Evolutionary conservation across 2,329 filamentous ascomycete species (phyloP).

Genomic region (Aureobasidium leucospermi): DNA sequence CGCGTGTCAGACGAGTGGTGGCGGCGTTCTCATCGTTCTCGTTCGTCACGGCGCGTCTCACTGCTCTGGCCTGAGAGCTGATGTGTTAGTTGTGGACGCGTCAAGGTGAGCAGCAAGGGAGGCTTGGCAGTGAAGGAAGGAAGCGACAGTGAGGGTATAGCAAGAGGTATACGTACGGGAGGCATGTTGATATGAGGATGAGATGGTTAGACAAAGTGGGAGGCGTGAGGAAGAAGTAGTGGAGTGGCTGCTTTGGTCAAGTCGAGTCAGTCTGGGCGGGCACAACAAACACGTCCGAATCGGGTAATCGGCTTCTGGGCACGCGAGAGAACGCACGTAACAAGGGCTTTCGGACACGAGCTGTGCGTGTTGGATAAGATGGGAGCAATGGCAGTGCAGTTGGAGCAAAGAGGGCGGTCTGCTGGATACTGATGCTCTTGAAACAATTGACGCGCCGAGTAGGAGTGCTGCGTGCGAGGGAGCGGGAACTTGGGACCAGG

Average conservation of each 20-base stretch:
- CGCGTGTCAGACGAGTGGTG: constrained; percentile 81
- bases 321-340: constrained; percentile 9
- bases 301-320: constrained; percentile 8
- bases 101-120: constrained; percentile 10
- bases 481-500: neutral
- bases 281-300: constrained; percentile 16
- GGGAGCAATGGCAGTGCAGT: constrained; percentile 4
- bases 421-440: constrained; percentile 9
- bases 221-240: neutral
- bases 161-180: constrained; percentile 25
- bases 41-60: constrained; percentile 71
- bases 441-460: constrained; percentile 12
- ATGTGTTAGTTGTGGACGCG: constrained; percentile 35
- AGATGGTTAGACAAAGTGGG: constrained; percentile 11
- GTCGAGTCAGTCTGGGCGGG: constrained; percentile 10
- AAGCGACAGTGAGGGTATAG: neutral
- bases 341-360: neutral
- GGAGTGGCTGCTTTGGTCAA: constrained; percentile 4
- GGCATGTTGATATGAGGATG: constrained; percentile 26
- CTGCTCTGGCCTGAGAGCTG: constrained; percentile 55
- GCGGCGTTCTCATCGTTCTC: constrained; percentile 85
- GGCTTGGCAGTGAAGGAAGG: neutral
- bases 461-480: neutral
- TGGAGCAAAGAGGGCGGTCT: constrained; percentile 9
- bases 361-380: neutral